Evolutionary conservation across 2,329 filamentous ascomycete species (phyloP).

Genomic region (Arthrinium puccinioides): DNA sequence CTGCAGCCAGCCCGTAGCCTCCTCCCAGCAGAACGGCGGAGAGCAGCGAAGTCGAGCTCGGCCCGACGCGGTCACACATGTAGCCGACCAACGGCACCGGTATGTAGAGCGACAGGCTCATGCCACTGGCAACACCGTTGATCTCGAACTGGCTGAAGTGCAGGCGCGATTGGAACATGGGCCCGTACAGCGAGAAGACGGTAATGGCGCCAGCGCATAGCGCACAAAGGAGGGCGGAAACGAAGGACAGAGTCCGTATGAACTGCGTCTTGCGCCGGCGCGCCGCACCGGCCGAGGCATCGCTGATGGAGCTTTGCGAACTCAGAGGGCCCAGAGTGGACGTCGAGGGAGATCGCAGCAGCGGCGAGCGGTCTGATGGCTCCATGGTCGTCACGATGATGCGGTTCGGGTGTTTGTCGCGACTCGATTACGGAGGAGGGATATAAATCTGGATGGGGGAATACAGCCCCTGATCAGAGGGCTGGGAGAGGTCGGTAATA

Average conservation of each 20-base stretch:
- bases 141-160: slow-evolving; percentile 89
- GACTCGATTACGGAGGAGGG: too few relatives aligned
- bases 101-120: slow-evolving; percentile 83
- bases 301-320: slow-evolving; percentile 19
- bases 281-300: slow-evolving; percentile 14
- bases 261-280: slow-evolving; percentile 15
- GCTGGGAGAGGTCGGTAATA: too few relatives aligned
- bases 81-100: slow-evolving; percentile 88
- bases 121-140: slow-evolving; percentile 78
- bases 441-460: too few relatives aligned
- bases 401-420: too few relatives aligned
- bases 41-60: slow-evolving; percentile 66
- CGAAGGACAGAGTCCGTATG: slow-evolving; percentile 40
- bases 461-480: too few relatives aligned
- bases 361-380: slow-evolving; percentile 6
- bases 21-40: slow-evolving; percentile 67
- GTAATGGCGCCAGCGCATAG: slow-evolving; percentile 88
- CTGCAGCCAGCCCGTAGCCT: slow-evolving; percentile 79
- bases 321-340: slow-evolving; percentile 19
- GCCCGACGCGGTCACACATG: slow-evolving; percentile 82
- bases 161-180: slow-evolving; percentile 77
- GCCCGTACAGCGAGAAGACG: slow-evolving; percentile 89
- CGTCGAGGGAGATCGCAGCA: slow-evolving; percentile 19
- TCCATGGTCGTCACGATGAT: too few relatives aligned
- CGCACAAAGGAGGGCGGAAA: slow-evolving; percentile 46